These are phyloP conservation scores for Heliophila coronopifolia DNA, from an alignment of 441 rosid species.

Conservation along the genomic window DNA sequence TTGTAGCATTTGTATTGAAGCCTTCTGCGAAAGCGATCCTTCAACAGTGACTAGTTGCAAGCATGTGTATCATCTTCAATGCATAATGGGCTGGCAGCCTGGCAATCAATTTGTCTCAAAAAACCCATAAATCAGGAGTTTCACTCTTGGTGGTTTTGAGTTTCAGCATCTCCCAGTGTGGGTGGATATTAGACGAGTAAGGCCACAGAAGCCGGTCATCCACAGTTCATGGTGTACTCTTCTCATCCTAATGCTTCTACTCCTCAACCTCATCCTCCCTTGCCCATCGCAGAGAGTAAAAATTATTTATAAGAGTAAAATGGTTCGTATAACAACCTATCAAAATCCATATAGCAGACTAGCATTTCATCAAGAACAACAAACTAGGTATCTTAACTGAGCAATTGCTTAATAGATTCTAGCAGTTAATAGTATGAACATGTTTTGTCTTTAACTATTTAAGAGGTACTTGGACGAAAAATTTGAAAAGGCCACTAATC, in stretches of 20 bases:
- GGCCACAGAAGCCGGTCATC: constrained; percentile 71
- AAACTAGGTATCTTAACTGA: no score
- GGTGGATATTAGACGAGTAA: constrained; percentile 74
- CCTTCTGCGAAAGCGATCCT: constrained; percentile 70
- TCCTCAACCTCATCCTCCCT: constrained; percentile 37
- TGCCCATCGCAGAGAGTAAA: constrained; percentile 47
- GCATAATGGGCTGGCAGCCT: constrained; percentile 80
- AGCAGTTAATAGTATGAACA: no score
- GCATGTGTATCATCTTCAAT: constrained; percentile 94
- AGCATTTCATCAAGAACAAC: no score
- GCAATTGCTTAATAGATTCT: no score
- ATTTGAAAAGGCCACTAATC: no score
- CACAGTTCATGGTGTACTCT: constrained; percentile 69
- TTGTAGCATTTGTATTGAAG: constrained; percentile 93
- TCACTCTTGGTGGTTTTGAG: constrained; percentile 88
- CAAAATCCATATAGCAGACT: no score
- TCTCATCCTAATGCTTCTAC: constrained; percentile 46
- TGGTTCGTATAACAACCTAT: no score
- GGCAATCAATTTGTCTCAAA: constrained; percentile 85
- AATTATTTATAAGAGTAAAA: no score
- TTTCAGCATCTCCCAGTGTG: constrained; percentile 79
- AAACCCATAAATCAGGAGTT: constrained; percentile 84
- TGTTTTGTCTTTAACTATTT: no score
- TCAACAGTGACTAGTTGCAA: constrained; percentile 89
- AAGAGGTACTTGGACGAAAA: no score